phyloP scores from a whole-genome alignment of 805 yeast species.

The Wickerhamiella shivajii region DNA sequence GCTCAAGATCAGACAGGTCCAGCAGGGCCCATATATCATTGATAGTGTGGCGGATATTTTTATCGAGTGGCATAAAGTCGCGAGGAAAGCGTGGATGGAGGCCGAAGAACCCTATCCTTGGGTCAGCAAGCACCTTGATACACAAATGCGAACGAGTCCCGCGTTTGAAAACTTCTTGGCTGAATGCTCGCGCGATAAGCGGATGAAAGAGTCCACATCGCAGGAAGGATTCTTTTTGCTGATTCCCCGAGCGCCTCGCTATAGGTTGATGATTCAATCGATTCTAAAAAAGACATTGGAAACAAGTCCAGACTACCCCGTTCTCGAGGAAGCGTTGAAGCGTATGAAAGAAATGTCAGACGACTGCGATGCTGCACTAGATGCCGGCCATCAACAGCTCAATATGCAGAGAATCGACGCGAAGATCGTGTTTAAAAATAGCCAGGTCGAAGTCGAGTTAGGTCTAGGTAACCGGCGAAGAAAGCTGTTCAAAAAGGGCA shows the following conservation, averaged over 20 bases:
- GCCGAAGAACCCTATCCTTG: constrained; percentile 36
- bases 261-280: constrained; percentile 49
- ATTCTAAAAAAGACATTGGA: constrained; percentile 36
- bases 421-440: constrained; percentile 39
- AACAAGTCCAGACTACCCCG: constrained; percentile 37
- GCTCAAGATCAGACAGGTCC: constrained; percentile 38
- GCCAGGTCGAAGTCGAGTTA: constrained; percentile 33
- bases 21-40: constrained; percentile 49
- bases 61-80: constrained; percentile 47
- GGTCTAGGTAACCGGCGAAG: constrained; percentile 41
- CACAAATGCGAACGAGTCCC: constrained; percentile 27
- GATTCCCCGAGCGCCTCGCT: constrained; percentile 38
- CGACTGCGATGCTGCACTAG: constrained; percentile 48
- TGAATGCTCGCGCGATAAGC: constrained; percentile 35
- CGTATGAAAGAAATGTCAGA: constrained; percentile 41
- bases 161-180: constrained; percentile 44
- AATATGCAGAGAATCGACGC: constrained; percentile 39
- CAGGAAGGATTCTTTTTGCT: constrained; percentile 41
- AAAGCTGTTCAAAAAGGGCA: constrained; percentile 43
- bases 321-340: constrained; percentile 38
- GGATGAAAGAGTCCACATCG: constrained; percentile 27
- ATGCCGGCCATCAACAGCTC: constrained; percentile 42
- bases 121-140: constrained; percentile 31
- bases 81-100: constrained; percentile 36
- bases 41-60: constrained; percentile 49